These are phyloP conservation scores for Moricandia arvensis DNA, from an alignment of 345 rosid species.

Conservation along the genomic window DNA sequence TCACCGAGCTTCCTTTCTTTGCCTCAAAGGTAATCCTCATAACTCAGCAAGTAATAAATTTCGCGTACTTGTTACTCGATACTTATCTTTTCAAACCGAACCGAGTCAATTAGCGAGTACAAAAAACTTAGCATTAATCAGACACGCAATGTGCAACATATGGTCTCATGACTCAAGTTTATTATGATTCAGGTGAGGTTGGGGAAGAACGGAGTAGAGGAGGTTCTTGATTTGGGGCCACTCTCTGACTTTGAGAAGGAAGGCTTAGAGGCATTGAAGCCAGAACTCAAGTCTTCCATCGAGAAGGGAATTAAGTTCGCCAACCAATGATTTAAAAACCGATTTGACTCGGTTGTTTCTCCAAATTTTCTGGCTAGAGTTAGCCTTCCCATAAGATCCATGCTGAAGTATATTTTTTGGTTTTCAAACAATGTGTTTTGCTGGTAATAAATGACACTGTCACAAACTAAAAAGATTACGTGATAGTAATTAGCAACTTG, in stretches of 20 bases:
- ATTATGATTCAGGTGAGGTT: conserved; percentile 53
- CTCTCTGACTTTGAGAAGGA: conserved; percentile 59
- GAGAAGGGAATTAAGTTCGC: conserved; percentile 47
- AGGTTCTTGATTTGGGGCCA: conserved; percentile 53
- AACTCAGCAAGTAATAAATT: too few relatives aligned
- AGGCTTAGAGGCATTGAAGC: conserved; percentile 59
- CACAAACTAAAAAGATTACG: not conserved
- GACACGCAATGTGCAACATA: not conserved
- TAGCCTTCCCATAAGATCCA: not conserved
- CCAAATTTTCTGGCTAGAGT: not conserved
- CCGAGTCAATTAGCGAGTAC: too few relatives aligned
- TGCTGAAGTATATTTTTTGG: not conserved
- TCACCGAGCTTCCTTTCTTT: conserved; percentile 79
- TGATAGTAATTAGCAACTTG: not conserved
- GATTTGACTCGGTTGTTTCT: not conserved
- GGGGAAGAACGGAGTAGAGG: conserved; percentile 67
- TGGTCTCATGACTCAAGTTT: not conserved
- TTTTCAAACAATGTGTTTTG: not conserved
- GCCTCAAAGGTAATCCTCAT: conserved; percentile 17
- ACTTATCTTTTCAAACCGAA: too few relatives aligned
- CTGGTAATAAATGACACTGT: not conserved
- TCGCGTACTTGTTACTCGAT: too few relatives aligned
- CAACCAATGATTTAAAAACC: conserved; percentile 22
- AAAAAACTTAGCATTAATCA: not conserved
- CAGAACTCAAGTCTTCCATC: conserved; percentile 50